Conservation (phyloP, 2,329 filamentous ascomycete genomes). For the Cylindrodendrum hubeiense region DNA sequence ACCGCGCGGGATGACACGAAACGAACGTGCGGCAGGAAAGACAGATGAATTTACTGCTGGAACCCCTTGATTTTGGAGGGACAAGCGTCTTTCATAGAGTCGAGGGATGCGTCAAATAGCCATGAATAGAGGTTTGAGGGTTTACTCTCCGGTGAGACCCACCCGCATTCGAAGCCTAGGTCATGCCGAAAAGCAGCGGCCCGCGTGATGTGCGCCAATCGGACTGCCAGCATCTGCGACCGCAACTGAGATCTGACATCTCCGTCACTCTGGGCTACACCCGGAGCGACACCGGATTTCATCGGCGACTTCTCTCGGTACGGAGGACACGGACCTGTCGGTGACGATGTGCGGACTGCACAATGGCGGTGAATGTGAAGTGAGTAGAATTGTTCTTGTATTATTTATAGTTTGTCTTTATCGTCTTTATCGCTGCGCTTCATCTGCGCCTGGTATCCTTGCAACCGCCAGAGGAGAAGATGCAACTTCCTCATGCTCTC, state of each 20-base stretch:
- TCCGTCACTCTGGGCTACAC: constrained; percentile 12
- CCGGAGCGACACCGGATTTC: constrained; percentile 17
- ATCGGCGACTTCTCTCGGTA: not conserved
- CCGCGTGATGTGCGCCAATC: constrained; percentile 9
- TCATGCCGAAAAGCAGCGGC: constrained; percentile 5
- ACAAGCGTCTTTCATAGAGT: not conserved
- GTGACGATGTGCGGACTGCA: not conserved
- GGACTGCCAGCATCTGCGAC: constrained; percentile 24
- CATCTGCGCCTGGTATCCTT: constrained; percentile 61
- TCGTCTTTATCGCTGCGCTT: not conserved
- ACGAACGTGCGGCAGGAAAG: not conserved
- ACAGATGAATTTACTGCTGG: not conserved
- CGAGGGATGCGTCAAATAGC: not conserved
- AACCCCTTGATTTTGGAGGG: not conserved
- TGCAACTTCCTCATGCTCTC: constrained; percentile 59
- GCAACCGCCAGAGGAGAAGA: constrained; percentile 68
- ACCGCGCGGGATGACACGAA: not conserved
- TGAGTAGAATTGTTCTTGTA: not conserved
- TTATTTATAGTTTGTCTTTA: not conserved
- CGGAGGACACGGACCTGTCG: not conserved
- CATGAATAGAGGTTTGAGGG: not conserved
- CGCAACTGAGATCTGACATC: not conserved
- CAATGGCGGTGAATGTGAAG: not conserved
- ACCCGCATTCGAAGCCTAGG: not conserved
- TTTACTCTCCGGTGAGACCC: not conserved